A percentile compares a stretch with the other conserved stretches of the same genome.
Conservation (phyloP, 306 rosid genomes). For the Urtica urens region DNA sequence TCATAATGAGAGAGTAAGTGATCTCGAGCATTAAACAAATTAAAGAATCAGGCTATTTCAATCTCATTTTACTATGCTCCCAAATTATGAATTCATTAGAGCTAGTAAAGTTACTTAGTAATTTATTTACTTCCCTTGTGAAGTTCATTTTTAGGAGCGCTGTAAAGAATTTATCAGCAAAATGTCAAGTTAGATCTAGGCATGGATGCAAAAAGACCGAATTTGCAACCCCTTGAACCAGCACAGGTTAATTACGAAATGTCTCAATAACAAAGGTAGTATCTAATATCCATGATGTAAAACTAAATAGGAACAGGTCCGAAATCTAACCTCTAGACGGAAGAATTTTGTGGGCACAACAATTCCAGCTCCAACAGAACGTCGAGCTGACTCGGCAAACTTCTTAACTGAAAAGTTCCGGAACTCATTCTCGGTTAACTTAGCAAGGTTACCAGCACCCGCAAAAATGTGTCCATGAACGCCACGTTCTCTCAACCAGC, state of each 20-base stretch:
- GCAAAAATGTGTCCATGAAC: slow-evolving; percentile 91
- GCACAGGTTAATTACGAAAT: slow-evolving; percentile 1
- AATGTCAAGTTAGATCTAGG: no score
- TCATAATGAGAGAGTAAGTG: no score
- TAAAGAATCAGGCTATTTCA: no score
- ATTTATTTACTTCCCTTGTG: no score
- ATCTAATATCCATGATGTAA: neutral
- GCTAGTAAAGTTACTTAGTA: no score
- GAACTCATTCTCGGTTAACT: slow-evolving; percentile 72
- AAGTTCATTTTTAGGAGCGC: no score
- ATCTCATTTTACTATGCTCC: no score
- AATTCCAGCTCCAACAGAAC: slow-evolving; percentile 77
- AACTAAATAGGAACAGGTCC: slow-evolving; percentile 8
- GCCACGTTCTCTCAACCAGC: slow-evolving; percentile 83
- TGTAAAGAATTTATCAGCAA: no score
- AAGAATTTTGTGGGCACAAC: slow-evolving; percentile 74
- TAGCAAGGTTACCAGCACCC: slow-evolving; percentile 77
- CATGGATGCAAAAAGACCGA: neutral
- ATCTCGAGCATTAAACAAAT: no score
- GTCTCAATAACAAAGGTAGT: slow-evolving; percentile 4
- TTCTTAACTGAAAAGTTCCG: slow-evolving; percentile 44
- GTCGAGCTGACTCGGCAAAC: slow-evolving; percentile 70
- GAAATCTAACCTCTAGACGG: slow-evolving; percentile 77
- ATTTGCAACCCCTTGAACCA: neutral
- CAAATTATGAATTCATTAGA: no score